Conservation (phyloP, 2,329 filamentous ascomycete genomes). For the Tolypocladium capitatum region DNA sequence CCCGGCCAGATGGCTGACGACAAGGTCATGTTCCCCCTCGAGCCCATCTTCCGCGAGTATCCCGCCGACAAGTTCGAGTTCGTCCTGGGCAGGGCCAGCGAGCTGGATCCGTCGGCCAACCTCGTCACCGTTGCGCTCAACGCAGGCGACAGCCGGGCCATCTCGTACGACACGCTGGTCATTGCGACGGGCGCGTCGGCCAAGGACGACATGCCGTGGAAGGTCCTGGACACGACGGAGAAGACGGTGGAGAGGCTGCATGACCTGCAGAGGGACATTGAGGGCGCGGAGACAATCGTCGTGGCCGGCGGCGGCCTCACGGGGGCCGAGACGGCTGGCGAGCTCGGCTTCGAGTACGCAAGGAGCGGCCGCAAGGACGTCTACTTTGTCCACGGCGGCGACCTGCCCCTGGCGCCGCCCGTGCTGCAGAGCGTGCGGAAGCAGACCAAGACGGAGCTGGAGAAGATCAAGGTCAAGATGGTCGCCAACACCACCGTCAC, state of each 20-base stretch:
- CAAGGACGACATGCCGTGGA: constrained; percentile 34
- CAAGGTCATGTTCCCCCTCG: constrained; percentile 19
- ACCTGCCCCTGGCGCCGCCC: constrained; percentile 23
- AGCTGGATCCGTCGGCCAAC: constrained; percentile 27
- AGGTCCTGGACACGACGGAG: constrained; percentile 27
- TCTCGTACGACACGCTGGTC: constrained; percentile 39
- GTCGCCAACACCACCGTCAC: constrained; percentile 26
- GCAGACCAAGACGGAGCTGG: constrained; percentile 23
- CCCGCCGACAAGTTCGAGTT: constrained; percentile 35
- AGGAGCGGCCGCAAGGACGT: constrained; percentile 30
- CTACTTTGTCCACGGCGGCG: constrained; percentile 25
- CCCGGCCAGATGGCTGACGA: constrained; percentile 31
- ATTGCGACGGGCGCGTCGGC: constrained; percentile 39
- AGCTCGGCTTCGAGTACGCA: constrained; percentile 35
- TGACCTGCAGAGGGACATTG: constrained; percentile 22
- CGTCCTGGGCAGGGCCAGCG: constrained; percentile 32
- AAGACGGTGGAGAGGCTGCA: constrained; percentile 26
- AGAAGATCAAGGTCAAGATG: constrained; percentile 29
- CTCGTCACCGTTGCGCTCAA: constrained; percentile 26
- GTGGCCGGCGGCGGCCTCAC: constrained; percentile 38
- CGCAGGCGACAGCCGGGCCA: constrained; percentile 17
- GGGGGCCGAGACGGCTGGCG: constrained; percentile 36
- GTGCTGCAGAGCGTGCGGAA: constrained; percentile 24
- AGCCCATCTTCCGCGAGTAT: constrained; percentile 35
- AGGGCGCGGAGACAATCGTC: constrained; percentile 32